Percentiles rank a stretch among this genome's conserved stretches.
These are phyloP conservation scores for Lobosporangium transversale DNA, from an alignment of 192 early-diverging fungal species.

Conservation along the genomic window DNA sequence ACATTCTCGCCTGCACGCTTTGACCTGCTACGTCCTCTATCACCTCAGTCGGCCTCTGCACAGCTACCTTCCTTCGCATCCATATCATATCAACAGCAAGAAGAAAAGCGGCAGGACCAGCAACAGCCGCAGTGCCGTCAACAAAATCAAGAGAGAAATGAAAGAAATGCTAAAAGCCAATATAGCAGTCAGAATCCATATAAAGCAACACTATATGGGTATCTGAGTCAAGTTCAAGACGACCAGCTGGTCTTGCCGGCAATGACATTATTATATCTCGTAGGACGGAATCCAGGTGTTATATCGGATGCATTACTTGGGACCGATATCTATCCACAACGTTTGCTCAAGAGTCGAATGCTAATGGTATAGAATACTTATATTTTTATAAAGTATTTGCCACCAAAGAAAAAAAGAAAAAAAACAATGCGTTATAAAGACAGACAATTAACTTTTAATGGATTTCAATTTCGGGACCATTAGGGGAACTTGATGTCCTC, in stretches of 20 bases:
- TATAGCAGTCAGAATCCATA: conserved; percentile 41
- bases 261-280: conserved; percentile 47
- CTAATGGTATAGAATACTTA: conserved; percentile 29
- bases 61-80: neutral
- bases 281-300: conserved; percentile 50
- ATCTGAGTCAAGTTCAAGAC: conserved; percentile 22
- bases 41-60: conserved; percentile 1
- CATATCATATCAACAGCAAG: neutral
- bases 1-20: too few relatives aligned
- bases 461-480: conserved; percentile 13
- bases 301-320: conserved; percentile 52
- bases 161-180: too few relatives aligned
- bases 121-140: too few relatives aligned
- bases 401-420: too few relatives aligned
- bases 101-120: neutral
- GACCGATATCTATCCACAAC: conserved; percentile 54
- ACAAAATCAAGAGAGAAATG: too few relatives aligned
- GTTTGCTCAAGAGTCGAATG: conserved; percentile 42
- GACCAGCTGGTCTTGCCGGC: conserved; percentile 49
- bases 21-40: too few relatives aligned
- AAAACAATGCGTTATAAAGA: too few relatives aligned
- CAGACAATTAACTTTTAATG: too few relatives aligned
- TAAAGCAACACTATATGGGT: conserved; percentile 46
- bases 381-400: too few relatives aligned
- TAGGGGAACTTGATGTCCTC: conserved; percentile 46